These are phyloP conservation scores for Aspergillus carlsbadensis DNA, from an alignment of 495 filamentous ascomycete genomes.

Conservation along the genomic window DNA sequence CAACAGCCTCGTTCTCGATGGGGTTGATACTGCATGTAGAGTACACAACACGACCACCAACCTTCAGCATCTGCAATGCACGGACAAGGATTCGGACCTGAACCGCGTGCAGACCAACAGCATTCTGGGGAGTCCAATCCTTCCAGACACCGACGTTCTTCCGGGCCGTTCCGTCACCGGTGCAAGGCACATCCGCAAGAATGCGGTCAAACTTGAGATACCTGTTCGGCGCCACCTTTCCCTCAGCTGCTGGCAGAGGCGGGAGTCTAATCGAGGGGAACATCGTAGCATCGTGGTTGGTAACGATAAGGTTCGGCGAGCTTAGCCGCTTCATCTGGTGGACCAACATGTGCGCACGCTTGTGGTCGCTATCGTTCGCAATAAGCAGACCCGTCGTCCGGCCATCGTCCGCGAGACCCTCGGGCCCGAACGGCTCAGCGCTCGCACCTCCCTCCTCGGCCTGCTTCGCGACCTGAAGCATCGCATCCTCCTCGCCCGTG, in stretches of 20 bases:
- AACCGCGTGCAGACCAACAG: conserved; percentile 76
- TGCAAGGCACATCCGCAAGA: conserved; percentile 94
- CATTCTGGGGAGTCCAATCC: conserved; percentile 85
- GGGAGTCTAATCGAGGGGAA: conserved; percentile 87
- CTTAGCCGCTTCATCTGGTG: conserved; percentile 96
- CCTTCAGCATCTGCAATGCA: conserved; percentile 94
- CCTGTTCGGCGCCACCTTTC: conserved; percentile 52
- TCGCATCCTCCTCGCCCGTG: conserved; percentile 80
- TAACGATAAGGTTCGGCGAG: conserved; percentile 95
- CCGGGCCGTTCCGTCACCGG: conserved; percentile 86
- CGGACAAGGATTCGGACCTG: conserved; percentile 89
- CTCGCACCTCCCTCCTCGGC: conserved; percentile 49
- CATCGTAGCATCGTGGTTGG: conserved; percentile 95
- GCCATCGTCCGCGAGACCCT: conserved; percentile 72
- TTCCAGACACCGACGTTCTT: conserved; percentile 95
- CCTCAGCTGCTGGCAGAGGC: conserved; percentile 41
- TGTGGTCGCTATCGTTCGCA: conserved; percentile 94
- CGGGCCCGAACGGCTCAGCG: conserved; percentile 43
- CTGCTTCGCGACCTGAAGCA: conserved; percentile 58
- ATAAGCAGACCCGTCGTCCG: conserved; percentile 87
- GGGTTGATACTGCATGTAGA: conserved; percentile 99
- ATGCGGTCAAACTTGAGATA: conserved; percentile 98
- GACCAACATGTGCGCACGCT: conserved; percentile 91
- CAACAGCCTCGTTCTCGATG: conserved; percentile 93
- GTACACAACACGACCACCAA: conserved; percentile 90